phyloP scores from a whole-genome alignment of 768 basidiomycete genomes.

The Amanita subjunquillea region DNA sequence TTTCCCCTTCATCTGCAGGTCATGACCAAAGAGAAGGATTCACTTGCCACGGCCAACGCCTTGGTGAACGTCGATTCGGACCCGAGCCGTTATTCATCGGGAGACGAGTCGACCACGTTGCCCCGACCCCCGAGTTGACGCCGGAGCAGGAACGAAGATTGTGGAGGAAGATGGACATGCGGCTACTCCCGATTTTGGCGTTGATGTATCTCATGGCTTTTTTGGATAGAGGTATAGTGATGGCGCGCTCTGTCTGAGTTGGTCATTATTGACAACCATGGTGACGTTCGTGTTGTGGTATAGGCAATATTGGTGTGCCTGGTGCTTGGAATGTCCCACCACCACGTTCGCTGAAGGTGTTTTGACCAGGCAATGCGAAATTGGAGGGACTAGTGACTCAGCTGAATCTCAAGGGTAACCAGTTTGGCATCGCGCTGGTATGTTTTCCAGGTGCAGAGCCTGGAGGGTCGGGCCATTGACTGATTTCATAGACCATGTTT shows the following conservation, averaged over 20 bases:
- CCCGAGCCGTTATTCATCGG: too few relatives aligned
- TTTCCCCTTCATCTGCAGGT: too few relatives aligned
- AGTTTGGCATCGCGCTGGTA: slow-evolving; percentile 62
- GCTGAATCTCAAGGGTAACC: slow-evolving; percentile 43
- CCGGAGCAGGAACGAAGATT: slow-evolving; percentile 39
- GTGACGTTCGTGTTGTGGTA: not conserved
- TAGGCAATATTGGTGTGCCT: slow-evolving; percentile 47
- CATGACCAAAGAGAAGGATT: too few relatives aligned
- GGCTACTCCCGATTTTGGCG: slow-evolving; percentile 49
- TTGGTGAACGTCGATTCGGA: too few relatives aligned
- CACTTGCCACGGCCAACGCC: too few relatives aligned
- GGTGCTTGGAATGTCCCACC: not conserved
- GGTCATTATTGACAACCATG: not conserved
- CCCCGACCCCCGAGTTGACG: slow-evolving; percentile 37
- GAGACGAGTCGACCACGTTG: slow-evolving; percentile 14
- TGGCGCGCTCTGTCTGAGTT: not conserved
- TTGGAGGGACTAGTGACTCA: slow-evolving; percentile 51
- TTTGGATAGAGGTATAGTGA: slow-evolving; percentile 42
- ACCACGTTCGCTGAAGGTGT: too few relatives aligned
- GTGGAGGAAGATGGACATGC: slow-evolving; percentile 48
- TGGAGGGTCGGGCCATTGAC: not conserved
- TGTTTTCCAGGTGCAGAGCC: slow-evolving; percentile 4
- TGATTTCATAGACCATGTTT: slow-evolving; percentile 45
- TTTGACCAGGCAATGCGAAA: slow-evolving; percentile 45
- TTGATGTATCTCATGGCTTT: slow-evolving; percentile 56